A percentile compares a stretch with the other conserved stretches of the same genome.
These are phyloP conservation scores for Chiua virens DNA, from an alignment of 768 basidiomycete genomes.

Conservation along the genomic window DNA sequence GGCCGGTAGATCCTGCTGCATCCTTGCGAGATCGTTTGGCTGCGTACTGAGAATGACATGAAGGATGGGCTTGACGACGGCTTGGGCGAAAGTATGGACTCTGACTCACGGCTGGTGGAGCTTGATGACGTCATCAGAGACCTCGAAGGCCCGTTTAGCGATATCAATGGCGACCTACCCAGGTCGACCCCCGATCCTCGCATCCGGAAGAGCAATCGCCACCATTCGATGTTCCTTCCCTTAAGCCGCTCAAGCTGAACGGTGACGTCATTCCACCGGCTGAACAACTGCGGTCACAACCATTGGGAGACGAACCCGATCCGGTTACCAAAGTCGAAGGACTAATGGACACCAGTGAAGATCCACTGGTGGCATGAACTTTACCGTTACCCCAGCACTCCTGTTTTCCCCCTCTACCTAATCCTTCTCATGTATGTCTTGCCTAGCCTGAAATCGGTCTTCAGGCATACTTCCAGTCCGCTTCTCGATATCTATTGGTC, in stretches of 20 bases:
- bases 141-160: constrained; percentile 27
- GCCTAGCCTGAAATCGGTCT: constrained; percentile 9
- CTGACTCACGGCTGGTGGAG: constrained; percentile 28
- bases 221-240: constrained; percentile 48
- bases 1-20: constrained; percentile 52
- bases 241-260: constrained; percentile 45
- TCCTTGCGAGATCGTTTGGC: constrained; percentile 61
- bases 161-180: constrained; percentile 33
- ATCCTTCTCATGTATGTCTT: constrained; percentile 6
- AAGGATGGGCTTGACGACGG: constrained; percentile 34
- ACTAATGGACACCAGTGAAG: constrained; percentile 65
- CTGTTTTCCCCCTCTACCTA: constrained; percentile 2
- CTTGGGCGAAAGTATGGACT: constrained; percentile 15
- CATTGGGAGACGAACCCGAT: constrained; percentile 54
- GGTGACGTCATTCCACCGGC: constrained; percentile 44
- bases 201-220: constrained; percentile 11
- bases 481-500: constrained; percentile 34
- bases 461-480: constrained; percentile 19
- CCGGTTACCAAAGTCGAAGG: constrained; percentile 60
- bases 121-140: constrained; percentile 39
- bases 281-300: constrained; percentile 49
- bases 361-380: constrained; percentile 45
- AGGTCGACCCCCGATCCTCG: constrained; percentile 28
- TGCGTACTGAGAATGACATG: constrained; percentile 57
- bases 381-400: background rate